phyloP scores from a whole-genome alignment of 768 basidiomycete genomes.

The Pulveroboletus sp. region DNA sequence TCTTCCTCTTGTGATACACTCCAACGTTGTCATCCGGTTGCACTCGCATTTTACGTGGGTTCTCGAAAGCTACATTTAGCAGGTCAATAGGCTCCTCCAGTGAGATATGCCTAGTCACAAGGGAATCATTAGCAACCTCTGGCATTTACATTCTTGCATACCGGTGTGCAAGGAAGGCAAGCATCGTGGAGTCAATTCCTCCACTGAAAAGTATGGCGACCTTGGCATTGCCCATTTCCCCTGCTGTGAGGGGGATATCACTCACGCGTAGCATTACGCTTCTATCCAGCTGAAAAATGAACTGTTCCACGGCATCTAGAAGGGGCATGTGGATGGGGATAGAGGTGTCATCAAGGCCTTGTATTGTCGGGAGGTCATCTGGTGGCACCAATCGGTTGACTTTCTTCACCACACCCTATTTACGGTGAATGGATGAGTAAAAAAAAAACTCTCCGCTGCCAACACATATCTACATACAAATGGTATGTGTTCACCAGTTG shows the following conservation, averaged over 20 bases:
- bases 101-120: constrained; percentile 58
- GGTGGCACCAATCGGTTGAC: constrained; percentile 51
- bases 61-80: constrained; percentile 93
- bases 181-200: constrained; percentile 86
- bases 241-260: constrained; percentile 56
- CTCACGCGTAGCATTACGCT: constrained; percentile 68
- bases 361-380: constrained; percentile 33
- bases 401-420: constrained; percentile 41
- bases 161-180: constrained; percentile 79
- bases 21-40: constrained; percentile 45
- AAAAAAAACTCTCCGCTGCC: not conserved
- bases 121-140: not conserved
- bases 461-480: constrained; percentile 22
- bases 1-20: constrained; percentile 43
- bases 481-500: constrained; percentile 6
- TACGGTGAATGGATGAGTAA: not conserved
- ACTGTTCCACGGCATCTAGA: constrained; percentile 40
- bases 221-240: constrained; percentile 41
- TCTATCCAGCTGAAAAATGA: constrained; percentile 52
- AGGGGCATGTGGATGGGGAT: constrained; percentile 26
- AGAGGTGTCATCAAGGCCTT: constrained; percentile 27
- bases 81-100: constrained; percentile 82
- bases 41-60: constrained; percentile 70
- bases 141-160: constrained; percentile 29
- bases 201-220: constrained; percentile 92